A percentile compares a stretch with the other conserved stretches of the same genome.
Evolutionary conservation across 2,329 filamentous ascomycete genomes (phyloP).

Genomic region (Remersonia thermophila): DNA sequence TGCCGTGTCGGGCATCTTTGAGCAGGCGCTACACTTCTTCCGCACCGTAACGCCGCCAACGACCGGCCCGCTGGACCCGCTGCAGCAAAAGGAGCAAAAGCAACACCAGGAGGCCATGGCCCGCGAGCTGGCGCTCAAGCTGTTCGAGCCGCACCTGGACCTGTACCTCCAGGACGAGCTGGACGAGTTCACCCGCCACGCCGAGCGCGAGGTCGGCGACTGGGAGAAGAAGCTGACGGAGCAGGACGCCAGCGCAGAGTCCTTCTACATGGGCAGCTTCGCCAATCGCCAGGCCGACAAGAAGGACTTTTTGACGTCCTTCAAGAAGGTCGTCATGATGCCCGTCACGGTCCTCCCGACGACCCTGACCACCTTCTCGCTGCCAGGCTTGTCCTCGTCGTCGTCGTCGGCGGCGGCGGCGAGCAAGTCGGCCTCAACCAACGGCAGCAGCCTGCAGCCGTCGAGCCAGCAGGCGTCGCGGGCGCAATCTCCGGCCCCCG

Average conservation of each 20-base stretch:
- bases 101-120: conserved; percentile 47
- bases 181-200: conserved; percentile 66
- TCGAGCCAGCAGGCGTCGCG: conserved; percentile 31
- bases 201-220: conserved; percentile 61
- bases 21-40: conserved; percentile 70
- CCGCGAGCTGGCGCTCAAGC: conserved; percentile 53
- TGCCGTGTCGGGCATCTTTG: conserved; percentile 77
- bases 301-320: conserved; percentile 88
- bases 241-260: conserved; percentile 81
- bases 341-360: conserved; percentile 79
- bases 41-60: conserved; percentile 53
- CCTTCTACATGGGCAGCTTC: conserved; percentile 90
- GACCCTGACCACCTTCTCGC: conserved; percentile 39
- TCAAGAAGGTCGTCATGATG: conserved; percentile 99
- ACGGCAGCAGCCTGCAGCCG: conserved; percentile 21
- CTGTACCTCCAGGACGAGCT: conserved; percentile 86
- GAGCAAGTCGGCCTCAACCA: conserved; percentile 7
- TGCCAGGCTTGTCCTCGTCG: conserved; percentile 36
- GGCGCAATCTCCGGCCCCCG: conserved; percentile 35
- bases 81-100: too few species aligned
- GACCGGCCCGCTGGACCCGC: conserved; percentile 27
- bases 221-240: conserved; percentile 92
- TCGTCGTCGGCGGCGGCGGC: too few species aligned
- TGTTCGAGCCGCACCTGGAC: conserved; percentile 90
- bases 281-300: conserved; percentile 93